A percentile compares a stretch with the other conserved stretches of the same genome.
These are phyloP conservation scores for Pseudogymnoascus sp. DNA, from an alignment of 2,329 filamentous ascomycete species.

Conservation along the genomic window DNA sequence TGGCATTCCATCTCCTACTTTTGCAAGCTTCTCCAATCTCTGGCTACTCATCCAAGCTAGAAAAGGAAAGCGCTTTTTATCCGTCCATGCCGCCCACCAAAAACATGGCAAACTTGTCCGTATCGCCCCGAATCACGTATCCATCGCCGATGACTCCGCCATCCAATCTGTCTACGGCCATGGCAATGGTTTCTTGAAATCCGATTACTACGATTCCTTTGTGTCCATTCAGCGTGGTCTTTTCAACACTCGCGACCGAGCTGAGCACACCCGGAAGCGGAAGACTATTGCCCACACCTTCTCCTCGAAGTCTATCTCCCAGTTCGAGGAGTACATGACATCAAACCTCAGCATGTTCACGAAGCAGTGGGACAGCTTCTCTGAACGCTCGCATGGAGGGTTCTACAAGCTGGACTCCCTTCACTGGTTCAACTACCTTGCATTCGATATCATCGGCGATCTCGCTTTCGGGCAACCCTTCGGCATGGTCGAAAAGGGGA, in stretches of 20 bases:
- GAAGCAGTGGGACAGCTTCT: constrained; percentile 60
- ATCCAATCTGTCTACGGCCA: constrained; percentile 69
- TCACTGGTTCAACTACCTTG: constrained; percentile 67
- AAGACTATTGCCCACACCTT: constrained; percentile 87
- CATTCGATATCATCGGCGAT: constrained; percentile 45
- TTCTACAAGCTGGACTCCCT: constrained; percentile 63
- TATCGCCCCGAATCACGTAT: constrained; percentile 73
- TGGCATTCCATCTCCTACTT: constrained; percentile 41
- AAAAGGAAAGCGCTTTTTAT: constrained; percentile 52
- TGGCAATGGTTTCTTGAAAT: constrained; percentile 61
- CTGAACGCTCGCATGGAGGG: constrained; percentile 32
- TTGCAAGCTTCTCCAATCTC: constrained; percentile 61
- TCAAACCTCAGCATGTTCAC: constrained; percentile 68
- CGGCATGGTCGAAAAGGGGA: constrained; percentile 71
- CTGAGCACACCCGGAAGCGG: constrained; percentile 78
- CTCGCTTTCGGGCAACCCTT: constrained; percentile 70
- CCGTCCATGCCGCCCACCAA: constrained; percentile 54
- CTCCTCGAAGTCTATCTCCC: constrained; percentile 66
- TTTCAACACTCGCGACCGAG: constrained; percentile 80
- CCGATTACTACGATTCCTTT: constrained; percentile 84
- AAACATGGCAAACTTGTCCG: constrained; percentile 64
- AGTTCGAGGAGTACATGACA: constrained; percentile 87
- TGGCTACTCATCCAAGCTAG: constrained; percentile 67
- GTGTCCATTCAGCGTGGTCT: constrained; percentile 78
- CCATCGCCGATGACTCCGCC: constrained; percentile 64